A percentile compares a stretch with the other conserved stretches of the same genome.
phyloP scores from a whole-genome alignment of 2,329 filamentous ascomycete genomes.

The Coleophoma cylindrospora region DNA sequence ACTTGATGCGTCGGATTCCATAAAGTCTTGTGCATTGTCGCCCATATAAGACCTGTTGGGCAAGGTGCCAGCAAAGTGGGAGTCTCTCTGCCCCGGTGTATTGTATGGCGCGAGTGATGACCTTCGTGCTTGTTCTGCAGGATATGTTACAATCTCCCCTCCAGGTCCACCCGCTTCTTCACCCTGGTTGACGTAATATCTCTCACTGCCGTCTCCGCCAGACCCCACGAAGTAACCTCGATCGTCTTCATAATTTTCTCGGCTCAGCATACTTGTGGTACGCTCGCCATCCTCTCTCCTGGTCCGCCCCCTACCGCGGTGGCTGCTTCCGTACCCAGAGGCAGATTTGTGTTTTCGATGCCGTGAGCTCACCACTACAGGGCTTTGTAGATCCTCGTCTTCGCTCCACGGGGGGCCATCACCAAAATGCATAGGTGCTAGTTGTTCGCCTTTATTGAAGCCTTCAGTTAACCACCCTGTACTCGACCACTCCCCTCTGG shows the following conservation, averaged over 20 bases:
- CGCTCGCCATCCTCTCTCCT: constrained; percentile 35
- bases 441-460: constrained; percentile 60
- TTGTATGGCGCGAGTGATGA: constrained; percentile 41
- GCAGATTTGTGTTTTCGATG: constrained; percentile 82
- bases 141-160: constrained; percentile 77
- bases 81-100: constrained; percentile 42
- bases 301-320: constrained; percentile 39
- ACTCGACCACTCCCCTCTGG: constrained; percentile 52
- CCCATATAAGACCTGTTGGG: constrained; percentile 31
- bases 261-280: constrained; percentile 37
- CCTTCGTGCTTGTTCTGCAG: constrained; percentile 56
- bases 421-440: constrained; percentile 77
- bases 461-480: constrained; percentile 34
- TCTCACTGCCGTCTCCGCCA: constrained; percentile 66
- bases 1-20: constrained; percentile 55
- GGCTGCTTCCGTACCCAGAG: constrained; percentile 35
- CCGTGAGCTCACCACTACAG: constrained; percentile 74
- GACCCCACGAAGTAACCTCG: constrained; percentile 63
- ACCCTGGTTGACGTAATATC: constrained; percentile 67
- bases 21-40: constrained; percentile 30
- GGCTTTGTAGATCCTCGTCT: constrained; percentile 90
- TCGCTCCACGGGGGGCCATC: constrained; percentile 93
- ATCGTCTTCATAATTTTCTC: constrained; percentile 51
- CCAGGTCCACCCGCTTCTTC: constrained; percentile 70
- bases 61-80: constrained; percentile 45